Evolutionary conservation across 345 rosid species (phyloP).

Genomic region (Hypericum androsaemum): DNA sequence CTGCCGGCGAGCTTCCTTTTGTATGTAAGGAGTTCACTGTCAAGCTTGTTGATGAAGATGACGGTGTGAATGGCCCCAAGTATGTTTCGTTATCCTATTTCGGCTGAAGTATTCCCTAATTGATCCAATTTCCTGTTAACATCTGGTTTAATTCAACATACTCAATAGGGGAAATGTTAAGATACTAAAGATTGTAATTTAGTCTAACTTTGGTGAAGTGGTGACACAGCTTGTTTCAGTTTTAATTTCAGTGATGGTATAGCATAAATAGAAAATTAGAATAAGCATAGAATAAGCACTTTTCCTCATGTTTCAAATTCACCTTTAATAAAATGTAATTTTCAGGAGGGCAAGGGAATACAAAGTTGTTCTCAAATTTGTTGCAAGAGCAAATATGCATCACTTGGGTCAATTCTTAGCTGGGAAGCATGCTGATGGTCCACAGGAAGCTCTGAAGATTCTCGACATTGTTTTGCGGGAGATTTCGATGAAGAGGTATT

Average conservation of each 20-base stretch:
- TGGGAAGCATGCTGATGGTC: conserved; percentile 85
- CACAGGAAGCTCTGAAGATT: conserved; percentile 84
- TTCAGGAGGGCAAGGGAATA: conserved; percentile 73
- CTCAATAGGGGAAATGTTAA: no score
- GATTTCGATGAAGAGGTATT: conserved; percentile 65
- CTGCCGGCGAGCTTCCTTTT: conserved; percentile 95
- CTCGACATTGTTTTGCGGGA: conserved; percentile 89
- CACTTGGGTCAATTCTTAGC: conserved; percentile 81
- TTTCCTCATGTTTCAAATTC: no score
- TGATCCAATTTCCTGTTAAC: conserved; percentile 1
- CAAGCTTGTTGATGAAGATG: conserved; percentile 72
- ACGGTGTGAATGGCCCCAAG: conserved; percentile 77
- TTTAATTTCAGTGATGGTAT: no score
- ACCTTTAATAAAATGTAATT: background rate
- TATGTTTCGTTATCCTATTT: conserved; percentile 21
- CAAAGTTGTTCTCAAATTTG: conserved; percentile 76
- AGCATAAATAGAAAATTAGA: no score
- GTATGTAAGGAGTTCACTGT: conserved; percentile 72
- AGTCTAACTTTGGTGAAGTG: no score
- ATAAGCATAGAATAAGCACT: no score
- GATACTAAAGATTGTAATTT: no score
- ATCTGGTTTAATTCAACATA: no score
- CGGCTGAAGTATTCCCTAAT: conserved; percentile 1
- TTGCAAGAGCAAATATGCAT: conserved; percentile 75
- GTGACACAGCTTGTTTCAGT: no score